Percentiles rank a stretch among this genome's conserved stretches.
Evolutionary conservation across 345 rosid species (phyloP).

Genomic region (Gossypium ekmanianum): DNA sequence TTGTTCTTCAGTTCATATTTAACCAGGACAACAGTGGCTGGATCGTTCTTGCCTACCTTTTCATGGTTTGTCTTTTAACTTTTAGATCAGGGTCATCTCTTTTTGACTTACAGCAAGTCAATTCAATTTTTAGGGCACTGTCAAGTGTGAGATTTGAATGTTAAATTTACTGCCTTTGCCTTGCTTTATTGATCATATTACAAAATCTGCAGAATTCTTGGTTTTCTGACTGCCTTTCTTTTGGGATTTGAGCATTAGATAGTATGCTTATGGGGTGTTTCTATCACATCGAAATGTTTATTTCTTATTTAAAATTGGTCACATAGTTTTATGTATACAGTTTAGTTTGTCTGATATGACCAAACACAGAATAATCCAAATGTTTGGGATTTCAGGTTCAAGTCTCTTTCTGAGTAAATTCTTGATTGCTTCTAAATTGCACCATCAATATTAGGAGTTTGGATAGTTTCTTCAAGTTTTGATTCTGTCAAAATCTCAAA

Average conservation of each 20-base stretch:
- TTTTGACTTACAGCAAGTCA: neutral
- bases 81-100: neutral
- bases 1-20: conserved; percentile 88
- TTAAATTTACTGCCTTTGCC: neutral
- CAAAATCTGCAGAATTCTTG: neutral
- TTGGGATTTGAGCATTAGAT: neutral
- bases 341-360: neutral
- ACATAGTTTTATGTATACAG: neutral
- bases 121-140: neutral
- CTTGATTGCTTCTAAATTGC: neutral
- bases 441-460: neutral
- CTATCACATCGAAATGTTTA: neutral
- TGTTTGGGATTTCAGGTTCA: no score
- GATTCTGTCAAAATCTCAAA: neutral
- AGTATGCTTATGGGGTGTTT: neutral
- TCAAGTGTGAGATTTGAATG: neutral
- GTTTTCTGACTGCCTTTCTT: neutral
- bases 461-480: neutral
- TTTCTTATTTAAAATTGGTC: neutral
- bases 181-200: neutral
- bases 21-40: conserved; percentile 43
- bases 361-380: neutral
- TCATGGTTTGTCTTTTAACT: conserved; percentile 55
- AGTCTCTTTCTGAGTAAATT: no score
- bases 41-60: conserved; percentile 82